A percentile compares a stretch with the other conserved stretches of the same genome.
phyloP scores from a whole-genome alignment of 2,329 filamentous ascomycete species.

The Ophiostoma quercus region DNA sequence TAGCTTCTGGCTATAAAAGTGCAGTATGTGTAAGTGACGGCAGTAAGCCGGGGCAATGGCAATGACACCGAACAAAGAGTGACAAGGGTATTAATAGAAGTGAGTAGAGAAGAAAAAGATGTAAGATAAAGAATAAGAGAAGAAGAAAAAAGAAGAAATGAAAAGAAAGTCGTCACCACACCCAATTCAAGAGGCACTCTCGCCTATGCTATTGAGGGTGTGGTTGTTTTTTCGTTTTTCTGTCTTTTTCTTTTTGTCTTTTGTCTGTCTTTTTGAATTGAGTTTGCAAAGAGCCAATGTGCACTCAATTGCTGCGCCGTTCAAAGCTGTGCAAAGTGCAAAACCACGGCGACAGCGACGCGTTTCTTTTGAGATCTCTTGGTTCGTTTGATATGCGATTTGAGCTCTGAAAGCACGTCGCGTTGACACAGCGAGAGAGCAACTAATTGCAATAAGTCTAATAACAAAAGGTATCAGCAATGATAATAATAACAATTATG shows the following conservation, averaged over 20 bases:
- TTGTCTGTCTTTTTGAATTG: too few relatives aligned
- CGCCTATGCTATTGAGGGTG: not conserved
- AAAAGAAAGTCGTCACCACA: conserved; percentile 6
- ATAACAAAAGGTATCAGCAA: too few relatives aligned
- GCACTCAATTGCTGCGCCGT: not conserved
- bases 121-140: too few relatives aligned
- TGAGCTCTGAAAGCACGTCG: not conserved
- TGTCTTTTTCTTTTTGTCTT: not conserved
- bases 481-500: too few relatives aligned
- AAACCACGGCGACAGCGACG: not conserved
- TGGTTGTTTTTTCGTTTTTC: not conserved
- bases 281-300: not conserved
- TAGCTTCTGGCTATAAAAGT: not conserved
- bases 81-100: not conserved
- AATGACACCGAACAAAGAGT: not conserved
- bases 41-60: not conserved
- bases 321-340: not conserved
- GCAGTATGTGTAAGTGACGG: not conserved
- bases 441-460: not conserved
- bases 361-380: not conserved
- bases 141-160: not conserved
- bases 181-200: not conserved
- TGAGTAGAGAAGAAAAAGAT: not conserved
- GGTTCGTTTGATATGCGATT: not conserved
- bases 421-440: not conserved